Base-by-base conservation (phyloP, 2,329 filamentous ascomycete genomes). In the Pseudomassariella vexata region DNA sequence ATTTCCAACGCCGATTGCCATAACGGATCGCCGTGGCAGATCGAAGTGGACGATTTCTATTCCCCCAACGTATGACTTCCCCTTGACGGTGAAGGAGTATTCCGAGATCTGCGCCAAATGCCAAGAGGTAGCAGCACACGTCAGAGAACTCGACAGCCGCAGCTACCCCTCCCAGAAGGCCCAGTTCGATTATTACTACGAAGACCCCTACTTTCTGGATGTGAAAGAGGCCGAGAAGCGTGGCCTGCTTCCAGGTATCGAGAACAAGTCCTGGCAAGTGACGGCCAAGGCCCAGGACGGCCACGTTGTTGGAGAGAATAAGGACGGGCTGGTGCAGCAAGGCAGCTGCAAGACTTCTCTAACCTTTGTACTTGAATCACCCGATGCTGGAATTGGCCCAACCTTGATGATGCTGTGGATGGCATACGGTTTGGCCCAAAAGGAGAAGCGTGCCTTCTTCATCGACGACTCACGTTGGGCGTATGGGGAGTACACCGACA, bases 391-490 rank as follows among this genome's bases (percentile, higher is more conserved):
- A 3, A 65, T 94, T 8, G 87, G 87, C 5, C 79, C 76, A 42
- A 78, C 82, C 2, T 58, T 95, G 37, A 79, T 94, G 71, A 73
- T 80, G 49, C 53, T 94, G 35, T 95, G 87, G 86, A 82, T 82
- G 47, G 81, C 85, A 17, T 94, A 92, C 52, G 85, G 85, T 4
- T 61, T 94, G 33, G 85, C 87, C 3, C 68, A 81, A 50, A 73
- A 79, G 37, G 83, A 94, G 52, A 75, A 74, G 10, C 69, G 86
- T 16, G 68, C 77, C 1, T 94, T 94, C 57, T 94, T 94, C 60
- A 67, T 94, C 40, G 85, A 94, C 47, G 87, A 94, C 57, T 77
- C 82, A 6, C 71, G 81, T 43, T 94, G 88, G 81, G 79, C 82
- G 2, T 92, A 92, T 47, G 87, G 87, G 8, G 68, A 70, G 31